Evolutionary conservation across 1,284 basidiomycete genomes (phyloP).

Genomic region (Ustilago crameri): DNA sequence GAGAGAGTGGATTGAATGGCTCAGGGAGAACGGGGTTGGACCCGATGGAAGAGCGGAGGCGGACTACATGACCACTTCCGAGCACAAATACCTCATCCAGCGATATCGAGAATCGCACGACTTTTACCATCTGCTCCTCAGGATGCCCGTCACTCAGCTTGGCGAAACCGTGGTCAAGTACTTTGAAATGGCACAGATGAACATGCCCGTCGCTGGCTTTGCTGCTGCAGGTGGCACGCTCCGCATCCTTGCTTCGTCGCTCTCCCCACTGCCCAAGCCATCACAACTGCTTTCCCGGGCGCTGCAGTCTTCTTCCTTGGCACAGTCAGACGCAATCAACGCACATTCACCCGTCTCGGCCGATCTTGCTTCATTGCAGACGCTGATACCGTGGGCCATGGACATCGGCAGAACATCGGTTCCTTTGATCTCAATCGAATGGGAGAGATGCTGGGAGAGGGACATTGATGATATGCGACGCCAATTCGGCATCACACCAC

Average conservation of each 20-base stretch:
- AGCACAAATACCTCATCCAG: slow-evolving; percentile 82
- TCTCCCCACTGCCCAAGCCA: slow-evolving; percentile 36
- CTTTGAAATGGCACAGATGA: slow-evolving; percentile 93
- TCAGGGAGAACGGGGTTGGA: slow-evolving; percentile 87
- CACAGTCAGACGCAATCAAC: background rate
- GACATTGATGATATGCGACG: slow-evolving; percentile 81
- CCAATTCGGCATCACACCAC: slow-evolving; percentile 77
- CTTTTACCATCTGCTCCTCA: slow-evolving; percentile 89
- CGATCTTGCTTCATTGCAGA: slow-evolving; percentile 36
- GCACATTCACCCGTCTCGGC: background rate
- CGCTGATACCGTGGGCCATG: slow-evolving; percentile 75
- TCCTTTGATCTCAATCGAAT: slow-evolving; percentile 89
- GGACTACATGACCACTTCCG: slow-evolving; percentile 84
- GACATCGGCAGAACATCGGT: slow-evolving; percentile 78
- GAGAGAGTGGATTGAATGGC: slow-evolving; percentile 87
- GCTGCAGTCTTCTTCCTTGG: slow-evolving; percentile 6
- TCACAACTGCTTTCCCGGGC: slow-evolving; percentile 28
- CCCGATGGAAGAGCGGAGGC: slow-evolving; percentile 85
- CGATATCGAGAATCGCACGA: slow-evolving; percentile 96
- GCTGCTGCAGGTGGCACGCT: slow-evolving; percentile 78
- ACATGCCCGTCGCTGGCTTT: slow-evolving; percentile 86
- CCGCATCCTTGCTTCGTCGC: slow-evolving; percentile 47
- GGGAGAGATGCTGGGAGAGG: slow-evolving; percentile 94
- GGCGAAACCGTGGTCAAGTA: slow-evolving; percentile 96
- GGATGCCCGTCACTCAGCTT: slow-evolving; percentile 86